Conservation (phyloP, 2,329 filamentous ascomycete genomes). For the Saccharata proteae region DNA sequence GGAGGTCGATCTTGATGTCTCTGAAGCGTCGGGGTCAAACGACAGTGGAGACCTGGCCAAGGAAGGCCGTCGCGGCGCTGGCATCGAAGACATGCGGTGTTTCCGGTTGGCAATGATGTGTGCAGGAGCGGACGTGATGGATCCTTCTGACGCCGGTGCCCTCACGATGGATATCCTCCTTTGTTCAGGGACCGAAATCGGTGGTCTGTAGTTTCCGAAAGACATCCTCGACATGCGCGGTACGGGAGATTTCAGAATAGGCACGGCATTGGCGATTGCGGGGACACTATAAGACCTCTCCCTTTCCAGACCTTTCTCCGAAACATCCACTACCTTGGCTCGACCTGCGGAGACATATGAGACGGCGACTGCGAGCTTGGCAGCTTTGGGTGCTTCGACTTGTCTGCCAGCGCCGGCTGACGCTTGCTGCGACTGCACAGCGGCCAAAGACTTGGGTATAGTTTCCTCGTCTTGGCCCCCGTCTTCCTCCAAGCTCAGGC, state of each 20-base stretch:
- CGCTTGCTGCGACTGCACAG: background rate
- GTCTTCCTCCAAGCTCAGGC: conserved; percentile 18
- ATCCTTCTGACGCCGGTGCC: conserved; percentile 13
- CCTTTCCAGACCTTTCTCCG: conserved; percentile 5
- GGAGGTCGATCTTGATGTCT: background rate
- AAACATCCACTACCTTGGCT: conserved; percentile 25
- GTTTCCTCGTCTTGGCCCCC: conserved; percentile 20
- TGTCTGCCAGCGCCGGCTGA: background rate
- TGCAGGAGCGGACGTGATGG: conserved; percentile 12
- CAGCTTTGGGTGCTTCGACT: conserved; percentile 14
- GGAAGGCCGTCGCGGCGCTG: conserved; percentile 1
- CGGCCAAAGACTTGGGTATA: background rate
- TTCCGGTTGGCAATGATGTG: conserved; percentile 2
- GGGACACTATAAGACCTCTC: conserved; percentile 17
- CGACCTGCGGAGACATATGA: conserved; percentile 25
- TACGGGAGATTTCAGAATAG: conserved; percentile 16
- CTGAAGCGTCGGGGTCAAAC: conserved; percentile 3
- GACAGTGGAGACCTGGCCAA: conserved; percentile 6
- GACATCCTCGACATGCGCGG: conserved; percentile 16
- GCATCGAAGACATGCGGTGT: conserved; percentile 6
- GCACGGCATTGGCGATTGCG: conserved; percentile 18
- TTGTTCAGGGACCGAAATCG: too few species aligned
- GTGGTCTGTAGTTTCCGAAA: conserved; percentile 13
- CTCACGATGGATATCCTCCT: conserved; percentile 12
- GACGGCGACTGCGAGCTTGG: conserved; percentile 23